These are phyloP conservation scores for Medicago arabica DNA, from an alignment of 306 rosid species.

Conservation along the genomic window DNA sequence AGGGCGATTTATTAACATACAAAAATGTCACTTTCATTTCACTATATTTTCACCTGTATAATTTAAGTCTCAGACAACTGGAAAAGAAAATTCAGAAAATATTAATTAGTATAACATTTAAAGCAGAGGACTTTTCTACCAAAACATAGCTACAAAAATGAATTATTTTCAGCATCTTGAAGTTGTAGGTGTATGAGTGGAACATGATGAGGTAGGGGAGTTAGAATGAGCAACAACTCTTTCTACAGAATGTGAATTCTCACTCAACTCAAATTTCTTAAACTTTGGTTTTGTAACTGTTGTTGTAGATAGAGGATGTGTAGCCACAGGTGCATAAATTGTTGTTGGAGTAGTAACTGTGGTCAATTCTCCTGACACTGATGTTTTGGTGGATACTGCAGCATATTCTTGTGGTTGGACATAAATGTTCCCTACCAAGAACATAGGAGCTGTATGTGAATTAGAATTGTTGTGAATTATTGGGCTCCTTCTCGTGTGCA, in stretches of 20 bases:
- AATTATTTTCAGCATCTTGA: slow-evolving; percentile 42
- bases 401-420: slow-evolving; percentile 78
- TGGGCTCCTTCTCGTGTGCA: slow-evolving; percentile 73
- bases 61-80: not conserved
- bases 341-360: slow-evolving; percentile 42
- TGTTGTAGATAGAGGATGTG: slow-evolving; percentile 41
- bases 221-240: slow-evolving; percentile 54
- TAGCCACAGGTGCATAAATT: slow-evolving; percentile 75
- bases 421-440: slow-evolving; percentile 85
- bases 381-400: slow-evolving; percentile 41
- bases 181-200: slow-evolving; percentile 64
- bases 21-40: slow-evolving; percentile 11
- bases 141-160: slow-evolving; percentile 53
- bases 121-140: too few relatives aligned
- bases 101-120: not conserved
- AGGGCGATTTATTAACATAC: not conserved
- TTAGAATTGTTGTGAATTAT: slow-evolving; percentile 52
- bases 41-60: slow-evolving; percentile 2
- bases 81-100: not conserved
- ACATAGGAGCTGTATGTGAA: slow-evolving; percentile 64
- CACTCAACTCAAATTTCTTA: slow-evolving; percentile 35
- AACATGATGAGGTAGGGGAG: slow-evolving; percentile 81
- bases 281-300: slow-evolving; percentile 42
- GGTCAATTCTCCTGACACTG: slow-evolving; percentile 53
- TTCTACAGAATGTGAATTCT: slow-evolving; percentile 56